Percentiles rank a stretch among this genome's conserved stretches.
These are phyloP conservation scores for Ceratocystis diversiconidia DNA, from an alignment of 2,329 filamentous ascomycete genomes.

Conservation along the genomic window DNA sequence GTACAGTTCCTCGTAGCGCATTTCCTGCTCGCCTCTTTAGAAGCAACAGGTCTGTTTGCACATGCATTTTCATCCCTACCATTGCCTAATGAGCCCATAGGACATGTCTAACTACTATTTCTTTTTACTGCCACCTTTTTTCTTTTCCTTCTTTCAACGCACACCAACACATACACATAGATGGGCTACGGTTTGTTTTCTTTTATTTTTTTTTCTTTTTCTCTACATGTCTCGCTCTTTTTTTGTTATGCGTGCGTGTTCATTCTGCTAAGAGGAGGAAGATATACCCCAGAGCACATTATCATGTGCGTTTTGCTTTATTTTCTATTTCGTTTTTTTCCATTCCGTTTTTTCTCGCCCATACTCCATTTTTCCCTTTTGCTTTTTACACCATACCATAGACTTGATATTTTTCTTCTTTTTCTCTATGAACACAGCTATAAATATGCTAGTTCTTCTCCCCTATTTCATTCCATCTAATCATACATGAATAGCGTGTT, in stretches of 20 bases:
- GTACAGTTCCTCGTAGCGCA: too few species aligned
- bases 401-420: constrained; percentile 1
- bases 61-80: neutral
- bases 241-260: neutral
- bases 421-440: too few species aligned
- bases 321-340: constrained; percentile 11
- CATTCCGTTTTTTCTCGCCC: constrained; percentile 1
- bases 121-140: neutral
- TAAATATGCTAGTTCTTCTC: neutral
- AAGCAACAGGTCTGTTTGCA: neutral
- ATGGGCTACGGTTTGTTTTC: neutral
- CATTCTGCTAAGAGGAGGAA: constrained; percentile 10
- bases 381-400: constrained; percentile 1
- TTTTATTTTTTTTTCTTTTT: neutral
- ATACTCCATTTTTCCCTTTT: neutral
- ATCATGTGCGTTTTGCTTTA: constrained; percentile 10
- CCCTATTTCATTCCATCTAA: neutral
- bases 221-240: neutral
- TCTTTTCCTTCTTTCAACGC: neutral
- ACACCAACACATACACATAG: neutral
- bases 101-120: too few species aligned
- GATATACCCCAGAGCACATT: constrained; percentile 18
- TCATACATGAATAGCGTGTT: neutral
- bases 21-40: too few species aligned
- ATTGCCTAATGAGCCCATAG: too few species aligned